A percentile compares a stretch with the other conserved stretches of the same genome.
Evolutionary conservation across 2,329 filamentous ascomycete genomes (phyloP).

Genomic region (Neopestalotiopsis clavispora): DNA sequence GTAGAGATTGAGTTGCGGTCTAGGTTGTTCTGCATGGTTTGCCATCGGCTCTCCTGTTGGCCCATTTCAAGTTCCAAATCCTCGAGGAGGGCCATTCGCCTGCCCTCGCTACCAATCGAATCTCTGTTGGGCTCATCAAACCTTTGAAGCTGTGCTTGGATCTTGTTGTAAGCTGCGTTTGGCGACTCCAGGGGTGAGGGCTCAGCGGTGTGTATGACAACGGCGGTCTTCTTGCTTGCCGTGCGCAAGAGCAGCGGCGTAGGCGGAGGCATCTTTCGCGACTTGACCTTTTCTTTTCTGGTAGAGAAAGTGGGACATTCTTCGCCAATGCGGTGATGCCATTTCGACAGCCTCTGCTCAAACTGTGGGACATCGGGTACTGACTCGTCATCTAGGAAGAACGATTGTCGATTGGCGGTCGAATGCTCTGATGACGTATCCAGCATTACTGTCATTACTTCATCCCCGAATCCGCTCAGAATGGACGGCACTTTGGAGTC

Average conservation of each 20-base stretch:
- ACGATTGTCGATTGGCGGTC: conserved; percentile 30
- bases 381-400: conserved; percentile 32
- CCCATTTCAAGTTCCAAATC: conserved; percentile 68
- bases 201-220: conserved; percentile 52
- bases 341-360: conserved; percentile 33
- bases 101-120: conserved; percentile 43
- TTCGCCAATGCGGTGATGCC: conserved; percentile 65
- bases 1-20: conserved; percentile 57
- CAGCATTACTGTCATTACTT: conserved; percentile 50
- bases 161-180: conserved; percentile 50
- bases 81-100: conserved; percentile 56
- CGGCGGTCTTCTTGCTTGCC: conserved; percentile 43
- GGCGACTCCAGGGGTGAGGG: conserved; percentile 60
- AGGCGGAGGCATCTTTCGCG: conserved; percentile 60
- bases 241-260: conserved; percentile 57
- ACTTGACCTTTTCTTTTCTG: conserved; percentile 48
- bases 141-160: conserved; percentile 57
- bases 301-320: conserved; percentile 63
- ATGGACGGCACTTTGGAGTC: conserved; percentile 19
- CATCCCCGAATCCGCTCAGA: conserved; percentile 24
- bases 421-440: conserved; percentile 38
- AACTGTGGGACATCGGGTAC: conserved; percentile 21
- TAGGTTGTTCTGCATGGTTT: conserved; percentile 58
- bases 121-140: conserved; percentile 48
- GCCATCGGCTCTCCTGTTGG: conserved; percentile 64